Evolutionary conservation across 1,284 basidiomycete genomes (phyloP), one percentile per base, ranked within the genome.

Genomic region (Tausonia pullulans): DNA sequence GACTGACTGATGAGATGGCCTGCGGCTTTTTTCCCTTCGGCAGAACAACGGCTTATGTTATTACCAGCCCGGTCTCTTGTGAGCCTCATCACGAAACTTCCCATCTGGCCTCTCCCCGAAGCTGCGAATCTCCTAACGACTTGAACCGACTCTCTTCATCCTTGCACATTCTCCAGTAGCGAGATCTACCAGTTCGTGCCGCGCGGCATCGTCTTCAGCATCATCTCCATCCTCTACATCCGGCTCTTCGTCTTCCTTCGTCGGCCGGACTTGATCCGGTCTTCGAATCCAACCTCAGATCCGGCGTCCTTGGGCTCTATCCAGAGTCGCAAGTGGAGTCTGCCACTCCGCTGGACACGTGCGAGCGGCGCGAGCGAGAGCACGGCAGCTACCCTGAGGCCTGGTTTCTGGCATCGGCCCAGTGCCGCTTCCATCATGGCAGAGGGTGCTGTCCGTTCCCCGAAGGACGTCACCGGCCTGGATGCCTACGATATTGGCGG

Each of bases 151-250:
- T 27, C 27, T 3, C 14, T 41, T 14, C 11, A 11, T 39, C 8
- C 4, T 41, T 44, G 5, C n/a, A 6, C n/a, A 13, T 9, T 59
- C 2, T 11, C 27, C n/a, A 63, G 56, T 61, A 72, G 70, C 10
- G 75, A 77, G 61, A 71, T 78, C 48, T 76, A 76, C 58, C 75
- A 77, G 64, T 78, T 78, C 70, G 66, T 77, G 10, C 75, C 75
- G n/a, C 69, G 75, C 13, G 75, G 70, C 5, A 55, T 72, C 40
- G 76, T 78, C 43, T 76, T 77, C 60, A 51, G 73, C 61, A 60
- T 68, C 64, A 75, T 78, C 66, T 70, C 71, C 43, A 56, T 73
- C 62, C 70, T 77, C n/a, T 78, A 78, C 68, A 71, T 72, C 51
- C 68, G 71, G 43, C 71, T 78, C 1, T 77, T 75, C 69, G 72